Evolutionary conservation across 164 flowering plant species (phyloP), one percentile per base, ranked within the genome.

Genomic region (Saururus chinensis): DNA sequence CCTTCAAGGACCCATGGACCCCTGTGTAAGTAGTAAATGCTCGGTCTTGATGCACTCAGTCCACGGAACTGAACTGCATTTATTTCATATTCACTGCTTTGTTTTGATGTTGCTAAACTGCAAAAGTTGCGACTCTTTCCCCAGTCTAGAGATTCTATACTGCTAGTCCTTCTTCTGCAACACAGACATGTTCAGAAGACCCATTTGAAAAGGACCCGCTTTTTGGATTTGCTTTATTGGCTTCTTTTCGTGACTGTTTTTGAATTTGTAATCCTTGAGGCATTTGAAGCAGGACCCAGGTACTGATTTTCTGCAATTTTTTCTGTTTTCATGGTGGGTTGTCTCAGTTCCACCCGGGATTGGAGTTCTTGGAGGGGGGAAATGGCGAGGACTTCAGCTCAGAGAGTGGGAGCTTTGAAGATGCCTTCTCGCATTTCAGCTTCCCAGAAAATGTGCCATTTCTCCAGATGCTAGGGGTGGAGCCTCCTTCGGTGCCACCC

Each of bases 1-100:
- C 65, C 78, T 80, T 51, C 88, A 78, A 80, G 85, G 78, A 68
- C 80, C 81, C 73, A 76, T 78, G 56, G 73, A 77, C 66, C 71
- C 78, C 56, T 68, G 70, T 64, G 85, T 81, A 77, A 73, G 88
- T 76, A 68, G n/a, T 26, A 54, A 23, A 19, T 21, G 26, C 26
- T 21, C 16, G 4, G 24, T 10, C 23, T 53, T 23, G 21, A 11
- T 23, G 2, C 12, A 23, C 56, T 2, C 25, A 24, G 25, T 22
- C 23, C 4, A 19, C 4, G 56, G 4, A 59, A 62, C 41, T 53
- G 9, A 23, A 20, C 7, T 20, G 58, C 74, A 71, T 66, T 71
- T 25, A 71, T 62, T 66, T 52, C 55, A 53, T 62, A 68, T 68
- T 68, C 58, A 68, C 61, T 61, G 65, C 56, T 14, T 22, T 54